Base-by-base conservation (phyloP, 331 rosid species). In the Acacia concinna region DNA sequence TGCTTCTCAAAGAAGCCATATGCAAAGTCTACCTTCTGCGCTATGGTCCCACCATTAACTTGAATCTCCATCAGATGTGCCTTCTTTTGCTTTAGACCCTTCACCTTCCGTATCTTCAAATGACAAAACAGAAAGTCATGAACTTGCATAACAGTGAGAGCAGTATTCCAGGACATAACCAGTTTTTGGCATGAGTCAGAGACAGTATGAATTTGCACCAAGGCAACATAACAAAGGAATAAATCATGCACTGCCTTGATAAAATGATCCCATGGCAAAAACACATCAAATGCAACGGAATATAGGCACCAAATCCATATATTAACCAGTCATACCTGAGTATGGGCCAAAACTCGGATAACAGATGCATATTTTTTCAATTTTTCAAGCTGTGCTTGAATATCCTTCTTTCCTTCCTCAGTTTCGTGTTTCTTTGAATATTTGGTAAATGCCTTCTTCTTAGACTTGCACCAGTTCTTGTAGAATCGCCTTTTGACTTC, bases 41-140 rank as follows among this genome's bases (percentile, higher is more conserved):
- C 69, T 47, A 88, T 6, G 0, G 86, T 84, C 62, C 96, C 96
- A 37, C 97, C 97, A 73, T 91, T 93, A 63, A 93, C 94, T 83
- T 91, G 94, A 78, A 91, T 88, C 81, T 93, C 97, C 91, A 93
- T 93, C 87, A 93, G 75, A 87, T 93, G 97, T 28, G 97, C 94
- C 78, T 93, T 93, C 91, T 93, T 93, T 81, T 93, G 97, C 75
- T 93, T 91, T n/a, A 93, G 81, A 67, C 97, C 97, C 74, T 89
- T 91, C 94, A 93, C 28, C 82, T 93, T 93, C 79, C 91, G 91
- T 78, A 93, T 85, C 97, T 93, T 5, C 40, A 79, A 40, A 41
- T 66, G 68, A 87, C 9, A 28, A 49, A 68, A 15, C 40, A 35
- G 21, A 8, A 23, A 8, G 14, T 4, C 25, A 18, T 28, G 49